Conservation (phyloP, 768 basidiomycete species). For the Hypsizygus marmoreus region DNA sequence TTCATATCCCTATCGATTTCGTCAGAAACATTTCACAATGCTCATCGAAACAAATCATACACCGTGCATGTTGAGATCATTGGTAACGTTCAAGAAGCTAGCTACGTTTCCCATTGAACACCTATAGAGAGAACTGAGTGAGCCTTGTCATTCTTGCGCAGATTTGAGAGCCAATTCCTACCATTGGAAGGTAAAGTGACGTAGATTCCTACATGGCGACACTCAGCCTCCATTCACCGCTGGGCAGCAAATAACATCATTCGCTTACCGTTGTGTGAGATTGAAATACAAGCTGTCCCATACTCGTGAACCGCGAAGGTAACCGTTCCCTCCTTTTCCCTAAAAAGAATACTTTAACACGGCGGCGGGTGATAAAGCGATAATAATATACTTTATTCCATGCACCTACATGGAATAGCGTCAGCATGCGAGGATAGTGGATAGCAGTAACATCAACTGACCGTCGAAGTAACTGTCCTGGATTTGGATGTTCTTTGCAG, state of each 20-base stretch:
- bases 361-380: background rate
- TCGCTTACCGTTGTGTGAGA: constrained; percentile 9
- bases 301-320: constrained; percentile 13
- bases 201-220: constrained; percentile 3
- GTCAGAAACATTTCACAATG: background rate
- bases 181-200: constrained; percentile 17
- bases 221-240: no score
- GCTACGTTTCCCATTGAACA: constrained; percentile 18
- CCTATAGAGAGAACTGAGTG: no score
- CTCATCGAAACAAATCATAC: background rate
- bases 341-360: background rate
- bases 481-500: constrained; percentile 14
- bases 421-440: background rate
- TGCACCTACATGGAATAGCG: background rate
- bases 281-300: constrained; percentile 18
- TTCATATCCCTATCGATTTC: constrained; percentile 8
- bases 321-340: constrained; percentile 16
- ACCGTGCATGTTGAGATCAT: constrained; percentile 11
- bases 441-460: background rate
- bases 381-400: constrained; percentile 12
- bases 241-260: no score
- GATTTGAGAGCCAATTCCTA: constrained; percentile 1
- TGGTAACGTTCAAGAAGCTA: constrained; percentile 13
- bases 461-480: constrained; percentile 18
- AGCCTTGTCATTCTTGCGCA: no score